A percentile compares a stretch with the other conserved stretches of the same genome.
Evolutionary conservation across 306 rosid species (phyloP).

Genomic region (Pueraria montana): DNA sequence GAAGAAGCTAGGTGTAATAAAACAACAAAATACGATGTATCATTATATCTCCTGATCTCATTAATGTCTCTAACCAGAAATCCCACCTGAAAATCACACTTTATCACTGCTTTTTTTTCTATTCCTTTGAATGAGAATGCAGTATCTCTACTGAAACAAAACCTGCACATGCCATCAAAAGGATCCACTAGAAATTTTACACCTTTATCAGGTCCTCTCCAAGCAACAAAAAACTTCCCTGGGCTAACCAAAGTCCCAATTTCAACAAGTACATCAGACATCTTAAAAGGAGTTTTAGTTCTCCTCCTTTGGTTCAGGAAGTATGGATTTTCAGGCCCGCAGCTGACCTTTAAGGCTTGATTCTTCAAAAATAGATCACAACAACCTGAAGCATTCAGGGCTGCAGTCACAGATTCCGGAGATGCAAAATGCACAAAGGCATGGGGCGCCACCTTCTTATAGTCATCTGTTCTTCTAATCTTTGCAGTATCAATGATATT

Average conservation of each 20-base stretch:
- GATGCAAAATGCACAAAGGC: slow-evolving; percentile 86
- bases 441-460: slow-evolving; percentile 74
- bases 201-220: slow-evolving; percentile 75
- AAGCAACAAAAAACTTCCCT: slow-evolving; percentile 66
- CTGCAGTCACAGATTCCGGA: slow-evolving; percentile 55
- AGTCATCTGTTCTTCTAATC: slow-evolving; percentile 49
- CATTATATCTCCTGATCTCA: slow-evolving; percentile 62
- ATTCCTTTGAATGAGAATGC: slow-evolving; percentile 64
- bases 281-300: slow-evolving; percentile 63
- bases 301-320: slow-evolving; percentile 73
- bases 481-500: slow-evolving; percentile 35
- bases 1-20: slow-evolving; percentile 73
- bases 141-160: slow-evolving; percentile 76
- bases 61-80: slow-evolving; percentile 76
- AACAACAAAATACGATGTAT: slow-evolving; percentile 61
- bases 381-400: slow-evolving; percentile 61
- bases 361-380: slow-evolving; percentile 57
- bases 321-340: slow-evolving; percentile 74
- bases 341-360: slow-evolving; percentile 60
- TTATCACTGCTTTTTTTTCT: slow-evolving; percentile 56
- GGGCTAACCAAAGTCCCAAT: slow-evolving; percentile 70
- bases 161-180: slow-evolving; percentile 73
- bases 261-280: slow-evolving; percentile 75
- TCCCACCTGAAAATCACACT: slow-evolving; percentile 84
- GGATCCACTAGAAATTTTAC: slow-evolving; percentile 85